Conservation (phyloP, 1,139 yeast genomes). For the Candida anutae region DNA sequence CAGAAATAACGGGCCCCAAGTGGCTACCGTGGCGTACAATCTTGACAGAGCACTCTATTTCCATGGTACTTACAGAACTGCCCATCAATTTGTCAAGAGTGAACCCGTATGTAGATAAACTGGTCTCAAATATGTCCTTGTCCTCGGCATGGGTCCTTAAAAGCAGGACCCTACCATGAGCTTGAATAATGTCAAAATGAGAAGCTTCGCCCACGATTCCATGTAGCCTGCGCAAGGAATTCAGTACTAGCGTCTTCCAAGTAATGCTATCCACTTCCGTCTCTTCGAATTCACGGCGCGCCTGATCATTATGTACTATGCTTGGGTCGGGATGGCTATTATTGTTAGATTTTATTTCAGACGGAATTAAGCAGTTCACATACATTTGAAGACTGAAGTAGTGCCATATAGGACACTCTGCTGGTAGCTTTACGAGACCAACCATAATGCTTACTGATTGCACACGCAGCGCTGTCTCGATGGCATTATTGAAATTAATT, state of each 20-base stretch:
- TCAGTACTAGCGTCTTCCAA: slow-evolving; percentile 30
- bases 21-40: slow-evolving; percentile 10
- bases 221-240: slow-evolving; percentile 23
- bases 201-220: slow-evolving; percentile 37
- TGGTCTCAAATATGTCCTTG: slow-evolving; percentile 18
- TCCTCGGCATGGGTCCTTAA: slow-evolving; percentile 23
- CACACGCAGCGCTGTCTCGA: too few species aligned
- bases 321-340: slow-evolving; percentile 10
- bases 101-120: slow-evolving; percentile 25
- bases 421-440: too few species aligned
- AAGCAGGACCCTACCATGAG: slow-evolving; percentile 9
- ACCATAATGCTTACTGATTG: too few species aligned
- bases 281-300: slow-evolving; percentile 5
- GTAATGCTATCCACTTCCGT: slow-evolving; percentile 26
- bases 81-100: slow-evolving; percentile 19
- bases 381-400: slow-evolving; percentile 11
- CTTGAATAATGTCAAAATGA: slow-evolving; percentile 30
- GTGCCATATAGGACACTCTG: slow-evolving; percentile 6
- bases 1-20: slow-evolving; percentile 13
- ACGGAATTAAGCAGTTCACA: slow-evolving; percentile 3
- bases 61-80: slow-evolving; percentile 8
- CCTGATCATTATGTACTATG: slow-evolving; percentile 6
- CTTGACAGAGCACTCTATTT: slow-evolving; percentile 16
- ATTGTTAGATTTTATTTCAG: slow-evolving; percentile 6
- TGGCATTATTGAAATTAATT: too few species aligned